These are phyloP conservation scores for Rhizopus stolonifer DNA, from an alignment of 371 early-diverging fungal species.

Conservation along the genomic window DNA sequence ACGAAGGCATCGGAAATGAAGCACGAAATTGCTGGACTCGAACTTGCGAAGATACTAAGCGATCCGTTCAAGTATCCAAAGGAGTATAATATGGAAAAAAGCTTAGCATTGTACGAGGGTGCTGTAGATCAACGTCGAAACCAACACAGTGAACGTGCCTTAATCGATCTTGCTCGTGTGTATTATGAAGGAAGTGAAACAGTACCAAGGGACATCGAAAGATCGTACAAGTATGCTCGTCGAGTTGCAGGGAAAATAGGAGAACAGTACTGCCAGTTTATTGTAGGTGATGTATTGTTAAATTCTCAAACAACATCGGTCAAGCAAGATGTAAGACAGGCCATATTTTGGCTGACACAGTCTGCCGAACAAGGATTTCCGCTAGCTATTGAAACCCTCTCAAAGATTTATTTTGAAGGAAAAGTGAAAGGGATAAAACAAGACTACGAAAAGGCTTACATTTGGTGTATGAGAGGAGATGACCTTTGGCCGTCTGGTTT, in stretches of 20 bases:
- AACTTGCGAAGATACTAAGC: constrained; percentile 39
- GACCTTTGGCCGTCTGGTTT: constrained; percentile 55
- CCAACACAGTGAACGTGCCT: constrained; percentile 34
- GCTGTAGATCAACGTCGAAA: constrained; percentile 19
- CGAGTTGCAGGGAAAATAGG: constrained; percentile 40
- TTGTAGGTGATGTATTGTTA: constrained; percentile 44
- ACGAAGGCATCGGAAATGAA: constrained; percentile 28
- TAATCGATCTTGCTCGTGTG: constrained; percentile 39
- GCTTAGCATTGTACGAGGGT: constrained; percentile 33
- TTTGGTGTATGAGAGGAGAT: constrained; percentile 47
- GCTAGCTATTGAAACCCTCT: constrained; percentile 42
- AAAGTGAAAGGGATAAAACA: constrained; percentile 26
- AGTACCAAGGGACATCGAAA: constrained; percentile 34
- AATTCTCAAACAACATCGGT: constrained; percentile 12
- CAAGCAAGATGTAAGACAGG: constrained; percentile 35
- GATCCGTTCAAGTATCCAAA: constrained; percentile 44
- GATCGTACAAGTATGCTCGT: constrained; percentile 43
- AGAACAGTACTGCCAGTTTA: constrained; percentile 51
- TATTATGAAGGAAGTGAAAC: constrained; percentile 46
- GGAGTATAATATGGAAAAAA: constrained; percentile 36
- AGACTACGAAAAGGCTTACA: constrained; percentile 40
- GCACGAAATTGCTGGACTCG: constrained; percentile 37
- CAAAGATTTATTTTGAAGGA: constrained; percentile 41
- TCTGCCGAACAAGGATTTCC: constrained; percentile 49
- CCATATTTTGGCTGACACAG: constrained; percentile 48